phyloP scores from a whole-genome alignment of 2,329 filamentous ascomycete species.

The Tolypocladium cylindrosporum region DNA sequence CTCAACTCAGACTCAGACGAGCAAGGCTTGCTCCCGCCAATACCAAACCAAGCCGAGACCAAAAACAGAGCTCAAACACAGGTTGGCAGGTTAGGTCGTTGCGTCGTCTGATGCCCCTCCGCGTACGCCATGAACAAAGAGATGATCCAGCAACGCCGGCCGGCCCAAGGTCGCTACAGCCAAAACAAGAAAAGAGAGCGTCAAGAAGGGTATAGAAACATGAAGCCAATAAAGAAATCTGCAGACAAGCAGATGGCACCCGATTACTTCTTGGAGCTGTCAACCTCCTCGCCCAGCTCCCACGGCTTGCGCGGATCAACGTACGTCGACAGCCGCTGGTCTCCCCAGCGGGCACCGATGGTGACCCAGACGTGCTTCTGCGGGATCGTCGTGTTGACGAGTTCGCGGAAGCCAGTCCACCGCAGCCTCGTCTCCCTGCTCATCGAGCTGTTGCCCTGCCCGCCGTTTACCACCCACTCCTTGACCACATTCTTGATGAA shows the following conservation, averaged over 20 bases:
- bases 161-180: constrained; percentile 2
- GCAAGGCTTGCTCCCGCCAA: neutral
- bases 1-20: neutral
- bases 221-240: constrained; percentile 7
- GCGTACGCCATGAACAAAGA: constrained; percentile 6
- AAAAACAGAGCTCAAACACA: neutral
- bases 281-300: constrained; percentile 44
- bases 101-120: constrained; percentile 4
- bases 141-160: constrained; percentile 6
- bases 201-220: constrained; percentile 1
- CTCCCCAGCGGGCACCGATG: constrained; percentile 53
- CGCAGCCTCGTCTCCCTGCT: constrained; percentile 40
- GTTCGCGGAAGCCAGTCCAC: constrained; percentile 51
- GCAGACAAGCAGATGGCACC: constrained; percentile 5
- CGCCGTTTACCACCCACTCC: constrained; percentile 62
- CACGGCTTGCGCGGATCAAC: constrained; percentile 45
- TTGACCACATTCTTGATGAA: constrained; percentile 60
- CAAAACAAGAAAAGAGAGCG: constrained; percentile 1
- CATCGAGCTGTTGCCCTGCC: constrained; percentile 58
- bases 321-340: constrained; percentile 42
- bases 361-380: constrained; percentile 61
- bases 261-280: constrained; percentile 20
- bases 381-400: constrained; percentile 35
- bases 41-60: neutral
- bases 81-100: neutral